These are phyloP conservation scores for Plasmodium adleri DNA, from an alignment of 169 alveolate species.

Conservation along the genomic window DNA sequence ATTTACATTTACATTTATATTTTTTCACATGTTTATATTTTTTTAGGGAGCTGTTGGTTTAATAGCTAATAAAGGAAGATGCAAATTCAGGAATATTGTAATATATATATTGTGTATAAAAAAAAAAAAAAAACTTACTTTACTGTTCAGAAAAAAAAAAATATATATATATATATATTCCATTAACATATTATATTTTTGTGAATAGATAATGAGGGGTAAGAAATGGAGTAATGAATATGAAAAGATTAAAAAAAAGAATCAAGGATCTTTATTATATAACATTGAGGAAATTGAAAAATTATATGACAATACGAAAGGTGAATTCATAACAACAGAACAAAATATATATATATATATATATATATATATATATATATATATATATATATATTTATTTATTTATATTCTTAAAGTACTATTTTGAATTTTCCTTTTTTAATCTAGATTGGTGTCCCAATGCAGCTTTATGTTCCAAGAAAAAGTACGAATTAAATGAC, in stretches of 20 bases:
- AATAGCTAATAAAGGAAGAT: conserved; percentile 59
- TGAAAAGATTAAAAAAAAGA: conserved; percentile 24
- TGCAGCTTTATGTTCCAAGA: conserved; percentile 51
- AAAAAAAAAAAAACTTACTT: background rate
- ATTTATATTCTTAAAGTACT: background rate
- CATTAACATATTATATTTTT: background rate
- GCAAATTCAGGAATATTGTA: conserved; percentile 75
- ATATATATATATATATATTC: too few species aligned
- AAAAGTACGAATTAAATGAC: conserved; percentile 21
- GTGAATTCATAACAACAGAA: conserved; percentile 1
- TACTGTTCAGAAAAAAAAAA: too few species aligned
- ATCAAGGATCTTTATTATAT: conserved; percentile 23
- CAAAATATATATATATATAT: background rate
- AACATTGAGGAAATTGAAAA: conserved; percentile 48
- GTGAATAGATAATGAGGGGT: conserved; percentile 55
- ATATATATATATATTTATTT: background rate
- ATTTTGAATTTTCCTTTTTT: background rate
- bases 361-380: background rate
- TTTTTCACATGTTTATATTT: background rate
- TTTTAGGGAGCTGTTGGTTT: conserved; percentile 72
- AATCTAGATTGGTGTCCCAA: conserved; percentile 66
- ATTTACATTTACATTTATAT: background rate
- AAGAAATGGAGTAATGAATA: conserved; percentile 73
- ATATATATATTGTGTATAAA: background rate
- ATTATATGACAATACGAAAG: conserved; percentile 48